Evolutionary conservation across 2,329 filamentous ascomycete genomes (phyloP), one percentile per base, ranked within the genome.

Genomic region (Blastomyces parvus): DNA sequence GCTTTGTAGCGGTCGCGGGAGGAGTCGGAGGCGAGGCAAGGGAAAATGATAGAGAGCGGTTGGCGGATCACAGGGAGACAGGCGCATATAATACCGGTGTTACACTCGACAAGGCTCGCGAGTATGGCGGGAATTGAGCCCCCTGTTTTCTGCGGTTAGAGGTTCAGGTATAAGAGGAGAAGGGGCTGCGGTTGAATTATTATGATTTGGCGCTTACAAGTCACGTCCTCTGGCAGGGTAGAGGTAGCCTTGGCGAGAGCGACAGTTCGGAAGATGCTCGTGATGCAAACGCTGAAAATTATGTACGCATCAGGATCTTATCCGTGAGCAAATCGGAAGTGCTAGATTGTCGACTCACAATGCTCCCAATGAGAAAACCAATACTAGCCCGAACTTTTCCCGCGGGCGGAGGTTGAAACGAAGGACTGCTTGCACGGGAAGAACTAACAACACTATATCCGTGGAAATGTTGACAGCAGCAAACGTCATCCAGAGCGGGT

Each of bases 21-120:
- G 14, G 38, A 19, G 38, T 46, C 14, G 63, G 60, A 33, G 59
- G 68, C 65, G 30, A 68, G 62, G n/a, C 55, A 50, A 3, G 68
- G 68, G 42, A 69, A 68, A 2, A 66, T 25, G 11, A 65, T 64
- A 46, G 66, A 62, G 8, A 76, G 69, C 0, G 72, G 69, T n/a
- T 69, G 68, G 50, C 72, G 70, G 58, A 73, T 70, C 69, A 76
- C 74, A 11, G 76, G 75, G 7, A 77, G 70, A 61, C 74, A 77
- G 19, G 76, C 73, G 62, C 74, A 76, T 40, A 75, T 72, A 36
- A 76, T 71, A 22, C 69, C 73, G 14, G 72, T 67, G 61, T 74
- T 74, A 33, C 70, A 69, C 69, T 78, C 76, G 40, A 77, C 67
- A 11, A 73, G 70, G 25, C 73, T 76, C 75, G 75, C 78, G 25